phyloP scores from a whole-genome alignment of 129 eudicot genomes.

The Daucus carota region DH1_v3.0 NC_030389.2:12193001-12193500 shows the following conservation, averaged over 20 bases:
- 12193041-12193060: not conserved
- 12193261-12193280: not conserved
- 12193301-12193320: not conserved
- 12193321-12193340: not conserved
- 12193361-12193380: not conserved
- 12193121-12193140: not conserved
- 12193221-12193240: not conserved
- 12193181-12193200: not conserved
- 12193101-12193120: not conserved
- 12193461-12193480: not conserved
- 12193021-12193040: not conserved
- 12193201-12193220: not conserved
- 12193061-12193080: not conserved
- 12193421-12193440: not conserved
- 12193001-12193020: not conserved
- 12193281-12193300: not conserved
- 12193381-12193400: not conserved
- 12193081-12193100: not conserved
- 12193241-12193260: not conserved
- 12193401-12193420: not conserved
- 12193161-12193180: not conserved
- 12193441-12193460: not conserved
- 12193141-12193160: not conserved
- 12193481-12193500: not conserved
- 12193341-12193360: not conserved